These are phyloP conservation scores for Lactifluus subvellereus DNA, from an alignment of 768 basidiomycete genomes.

Conservation along the genomic window DNA sequence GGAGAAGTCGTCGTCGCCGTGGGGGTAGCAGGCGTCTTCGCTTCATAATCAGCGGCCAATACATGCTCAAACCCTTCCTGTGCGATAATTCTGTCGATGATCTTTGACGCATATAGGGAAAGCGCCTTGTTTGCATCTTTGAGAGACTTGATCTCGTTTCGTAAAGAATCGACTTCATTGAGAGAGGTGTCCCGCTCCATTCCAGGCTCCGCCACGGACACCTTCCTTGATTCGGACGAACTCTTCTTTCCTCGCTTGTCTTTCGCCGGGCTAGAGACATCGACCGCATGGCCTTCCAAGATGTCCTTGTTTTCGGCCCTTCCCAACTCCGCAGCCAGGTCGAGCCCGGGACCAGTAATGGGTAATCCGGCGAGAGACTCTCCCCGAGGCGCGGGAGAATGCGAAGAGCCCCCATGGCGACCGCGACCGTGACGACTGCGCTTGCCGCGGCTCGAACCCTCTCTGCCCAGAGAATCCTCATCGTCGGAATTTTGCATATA, in stretches of 20 bases:
- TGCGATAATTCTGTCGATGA: slow-evolving; percentile 93
- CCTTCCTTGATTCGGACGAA: slow-evolving; percentile 29
- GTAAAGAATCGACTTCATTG: slow-evolving; percentile 68
- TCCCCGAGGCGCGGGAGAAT: slow-evolving; percentile 50
- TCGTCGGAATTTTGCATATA: slow-evolving; percentile 38
- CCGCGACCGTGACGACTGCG: slow-evolving; percentile 45
- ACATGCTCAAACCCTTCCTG: slow-evolving; percentile 98
- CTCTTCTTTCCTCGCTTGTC: slow-evolving; percentile 40
- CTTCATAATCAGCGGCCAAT: slow-evolving; percentile 87
- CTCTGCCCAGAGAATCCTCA: slow-evolving; percentile 22
- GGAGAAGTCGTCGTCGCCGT: slow-evolving; percentile 35
- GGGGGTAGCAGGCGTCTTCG: slow-evolving; percentile 46
- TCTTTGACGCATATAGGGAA: slow-evolving; percentile 93
- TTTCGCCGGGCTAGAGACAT: slow-evolving; percentile 43
- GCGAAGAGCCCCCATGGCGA: slow-evolving; percentile 47
- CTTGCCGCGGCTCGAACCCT: slow-evolving; percentile 34
- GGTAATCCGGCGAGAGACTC: slow-evolving; percentile 84
- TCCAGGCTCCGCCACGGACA: slow-evolving; percentile 34
- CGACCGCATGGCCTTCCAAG: slow-evolving; percentile 48
- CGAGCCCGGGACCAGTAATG: slow-evolving; percentile 83
- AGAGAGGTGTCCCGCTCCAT: slow-evolving; percentile 40
- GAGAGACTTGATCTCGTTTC: slow-evolving; percentile 84
- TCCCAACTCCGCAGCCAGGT: slow-evolving; percentile 87
- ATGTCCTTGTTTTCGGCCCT: slow-evolving; percentile 87
- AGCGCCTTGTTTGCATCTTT: slow-evolving; percentile 95